A percentile compares a stretch with the other conserved stretches of the same genome.
phyloP scores from a whole-genome alignment of 2,329 filamentous ascomycete species.

The Akanthomyces uredinophilus region DNA sequence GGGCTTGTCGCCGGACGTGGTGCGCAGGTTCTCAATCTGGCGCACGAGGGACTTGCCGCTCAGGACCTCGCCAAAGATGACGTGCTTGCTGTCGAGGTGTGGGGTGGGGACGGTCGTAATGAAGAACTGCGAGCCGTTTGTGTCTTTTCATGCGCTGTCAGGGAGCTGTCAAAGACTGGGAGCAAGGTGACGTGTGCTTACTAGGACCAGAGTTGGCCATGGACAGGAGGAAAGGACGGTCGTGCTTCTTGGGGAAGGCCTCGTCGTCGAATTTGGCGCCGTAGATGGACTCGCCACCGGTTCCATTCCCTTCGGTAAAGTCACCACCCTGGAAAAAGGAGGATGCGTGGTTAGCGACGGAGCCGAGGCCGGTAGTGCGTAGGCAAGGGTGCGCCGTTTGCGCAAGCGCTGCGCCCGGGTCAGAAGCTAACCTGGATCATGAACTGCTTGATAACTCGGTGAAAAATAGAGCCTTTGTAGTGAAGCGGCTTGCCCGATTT shows the following conservation, averaged over 20 bases:
- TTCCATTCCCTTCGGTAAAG: constrained; percentile 91
- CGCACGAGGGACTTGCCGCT: constrained; percentile 88
- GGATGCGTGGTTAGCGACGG: not conserved
- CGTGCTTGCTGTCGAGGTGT: constrained; percentile 93
- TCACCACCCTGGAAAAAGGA: constrained; percentile 71
- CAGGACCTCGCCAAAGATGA: constrained; percentile 93
- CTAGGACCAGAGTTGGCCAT: constrained; percentile 97
- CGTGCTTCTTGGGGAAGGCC: constrained; percentile 89
- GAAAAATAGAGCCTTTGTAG: constrained; percentile 91
- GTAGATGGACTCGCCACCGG: constrained; percentile 95
- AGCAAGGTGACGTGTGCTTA: constrained; percentile 34
- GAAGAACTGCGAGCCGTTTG: constrained; percentile 98
- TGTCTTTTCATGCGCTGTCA: constrained; percentile 42
- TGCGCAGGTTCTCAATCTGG: constrained; percentile 79
- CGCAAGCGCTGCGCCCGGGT: too few species aligned
- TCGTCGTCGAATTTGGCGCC: constrained; percentile 96
- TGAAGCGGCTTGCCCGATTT: constrained; percentile 79
- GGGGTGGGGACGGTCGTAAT: constrained; percentile 92
- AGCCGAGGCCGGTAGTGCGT: not conserved
- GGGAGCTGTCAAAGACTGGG: not conserved
- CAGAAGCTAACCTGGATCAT: constrained; percentile 62
- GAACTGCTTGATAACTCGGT: constrained; percentile 96
- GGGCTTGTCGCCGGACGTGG: constrained; percentile 73
- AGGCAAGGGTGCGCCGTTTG: not conserved
- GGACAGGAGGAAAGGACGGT: constrained; percentile 85